Percentiles rank a stretch among this genome's conserved stretches.
Evolutionary conservation across 1,139 yeast species (phyloP).

Genomic region (Sugiyamaella castrensis): DNA sequence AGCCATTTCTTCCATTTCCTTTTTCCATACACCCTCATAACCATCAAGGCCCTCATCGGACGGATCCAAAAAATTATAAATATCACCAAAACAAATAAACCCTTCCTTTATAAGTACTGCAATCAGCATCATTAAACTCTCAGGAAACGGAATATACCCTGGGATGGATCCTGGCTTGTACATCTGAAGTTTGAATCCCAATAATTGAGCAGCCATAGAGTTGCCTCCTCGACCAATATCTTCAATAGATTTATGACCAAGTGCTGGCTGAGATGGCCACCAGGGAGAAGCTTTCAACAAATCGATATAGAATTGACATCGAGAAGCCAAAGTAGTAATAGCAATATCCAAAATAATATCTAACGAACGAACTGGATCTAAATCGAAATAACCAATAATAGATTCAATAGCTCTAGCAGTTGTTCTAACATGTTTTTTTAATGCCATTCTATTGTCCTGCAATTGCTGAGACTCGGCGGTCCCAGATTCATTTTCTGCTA

Average conservation of each 20-base stretch:
- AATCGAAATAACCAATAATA: conserved; percentile 69
- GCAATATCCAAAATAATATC: conserved; percentile 58
- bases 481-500: too few relatives aligned
- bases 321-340: conserved; percentile 45
- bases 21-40: conserved; percentile 48
- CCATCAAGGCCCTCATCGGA: conserved; percentile 41
- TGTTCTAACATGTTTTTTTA: conserved; percentile 42
- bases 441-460: neutral
- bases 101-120: conserved; percentile 67
- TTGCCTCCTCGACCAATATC: conserved; percentile 53
- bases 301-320: conserved; percentile 46
- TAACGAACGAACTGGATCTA: conserved; percentile 73
- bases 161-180: conserved; percentile 15
- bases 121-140: conserved; percentile 38
- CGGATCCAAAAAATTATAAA: conserved; percentile 58
- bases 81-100: conserved; percentile 59
- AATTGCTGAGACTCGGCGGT: neutral
- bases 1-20: conserved; percentile 58
- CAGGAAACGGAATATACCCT: conserved; percentile 31
- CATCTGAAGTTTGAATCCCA: conserved; percentile 53
- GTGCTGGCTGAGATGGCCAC: conserved; percentile 57
- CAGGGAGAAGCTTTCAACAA: conserved; percentile 55
- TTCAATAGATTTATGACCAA: conserved; percentile 33
- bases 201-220: conserved; percentile 54
- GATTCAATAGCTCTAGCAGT: conserved; percentile 53